Percentiles rank a stretch among this genome's conserved stretches.
These are phyloP conservation scores for Sextonia rubra DNA, from an alignment of 164 flowering plant genomes.

Conservation along the genomic window DNA sequence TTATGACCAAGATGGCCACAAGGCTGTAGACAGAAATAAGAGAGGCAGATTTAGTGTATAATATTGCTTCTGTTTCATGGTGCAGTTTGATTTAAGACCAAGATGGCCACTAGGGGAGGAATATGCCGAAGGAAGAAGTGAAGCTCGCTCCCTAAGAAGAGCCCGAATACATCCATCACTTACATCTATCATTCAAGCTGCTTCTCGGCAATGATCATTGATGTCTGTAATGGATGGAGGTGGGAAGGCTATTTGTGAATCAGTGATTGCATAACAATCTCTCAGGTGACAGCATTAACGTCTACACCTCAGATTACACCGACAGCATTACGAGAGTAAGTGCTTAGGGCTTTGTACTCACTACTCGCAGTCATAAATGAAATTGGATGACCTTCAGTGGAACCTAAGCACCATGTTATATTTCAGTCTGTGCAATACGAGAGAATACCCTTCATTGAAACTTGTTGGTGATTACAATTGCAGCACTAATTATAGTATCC, in stretches of 20 bases:
- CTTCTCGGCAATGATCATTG: slow-evolving; percentile 34
- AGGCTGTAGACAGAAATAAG: too few relatives aligned
- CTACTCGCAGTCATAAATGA: too few relatives aligned
- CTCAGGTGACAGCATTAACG: neutral
- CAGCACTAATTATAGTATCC: neutral
- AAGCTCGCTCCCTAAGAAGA: slow-evolving; percentile 71
- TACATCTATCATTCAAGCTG: slow-evolving; percentile 79
- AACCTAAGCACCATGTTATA: neutral
- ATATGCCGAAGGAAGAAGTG: slow-evolving; percentile 70
- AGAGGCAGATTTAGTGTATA: too few relatives aligned
- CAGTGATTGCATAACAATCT: neutral
- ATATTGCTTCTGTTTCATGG: neutral
- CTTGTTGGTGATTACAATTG: neutral
- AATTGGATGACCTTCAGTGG: too few relatives aligned
- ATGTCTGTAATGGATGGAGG: neutral
- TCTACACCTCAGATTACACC: neutral
- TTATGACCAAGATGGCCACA: slow-evolving; percentile 94
- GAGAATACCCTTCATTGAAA: neutral
- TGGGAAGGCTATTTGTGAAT: neutral
- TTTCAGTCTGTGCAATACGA: neutral
- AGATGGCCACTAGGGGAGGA: slow-evolving; percentile 98
- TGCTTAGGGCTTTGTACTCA: too few relatives aligned
- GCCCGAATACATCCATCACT: slow-evolving; percentile 92
- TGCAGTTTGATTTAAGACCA: slow-evolving; percentile 85
- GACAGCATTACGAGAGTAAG: too few relatives aligned